Percentiles rank a stretch among this genome's conserved stretches.
Conservation (phyloP, 2,329 filamentous ascomycete genomes). For the Sporothrix schenckii region DNA sequence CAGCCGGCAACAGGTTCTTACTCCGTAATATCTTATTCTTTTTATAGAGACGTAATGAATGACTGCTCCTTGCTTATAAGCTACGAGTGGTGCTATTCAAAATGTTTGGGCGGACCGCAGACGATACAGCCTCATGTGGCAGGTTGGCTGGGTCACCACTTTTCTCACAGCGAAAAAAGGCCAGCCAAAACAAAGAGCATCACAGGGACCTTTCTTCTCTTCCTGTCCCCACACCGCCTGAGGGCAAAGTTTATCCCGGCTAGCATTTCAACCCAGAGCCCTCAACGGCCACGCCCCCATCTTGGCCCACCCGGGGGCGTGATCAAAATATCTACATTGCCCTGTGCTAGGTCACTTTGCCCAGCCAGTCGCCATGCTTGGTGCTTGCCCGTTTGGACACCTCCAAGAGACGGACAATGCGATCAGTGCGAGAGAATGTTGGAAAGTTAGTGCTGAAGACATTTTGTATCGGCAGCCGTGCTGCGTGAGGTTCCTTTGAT, state of each 20-base stretch:
- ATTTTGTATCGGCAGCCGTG: not conserved
- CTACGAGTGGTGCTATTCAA: not conserved
- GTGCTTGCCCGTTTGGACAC: not conserved
- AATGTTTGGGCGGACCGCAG: not conserved
- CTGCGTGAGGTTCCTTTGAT: too few species aligned
- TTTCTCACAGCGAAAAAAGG: too few species aligned
- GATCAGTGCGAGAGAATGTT: not conserved
- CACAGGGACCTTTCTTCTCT: not conserved
- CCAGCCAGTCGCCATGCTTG: not conserved
- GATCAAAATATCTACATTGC: not conserved
- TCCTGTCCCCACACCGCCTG: constrained; percentile 28
- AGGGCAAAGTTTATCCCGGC: constrained; percentile 35
- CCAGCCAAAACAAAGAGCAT: too few species aligned
- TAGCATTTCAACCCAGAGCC: not conserved
- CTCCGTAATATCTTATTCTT: too few species aligned
- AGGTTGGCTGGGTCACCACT: too few species aligned
- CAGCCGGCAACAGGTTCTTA: not conserved
- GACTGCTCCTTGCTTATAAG: not conserved
- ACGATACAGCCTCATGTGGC: too few species aligned
- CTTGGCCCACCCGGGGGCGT: not conserved
- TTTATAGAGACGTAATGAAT: not conserved
- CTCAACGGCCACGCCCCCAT: too few species aligned
- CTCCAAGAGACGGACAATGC: not conserved
- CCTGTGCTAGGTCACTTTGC: not conserved
- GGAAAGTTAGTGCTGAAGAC: not conserved